Evolutionary conservation across 192 early-diverging fungal species (phyloP), one percentile per base, ranked within the genome.

Genomic region (Geranomyces variabilis): DNA sequence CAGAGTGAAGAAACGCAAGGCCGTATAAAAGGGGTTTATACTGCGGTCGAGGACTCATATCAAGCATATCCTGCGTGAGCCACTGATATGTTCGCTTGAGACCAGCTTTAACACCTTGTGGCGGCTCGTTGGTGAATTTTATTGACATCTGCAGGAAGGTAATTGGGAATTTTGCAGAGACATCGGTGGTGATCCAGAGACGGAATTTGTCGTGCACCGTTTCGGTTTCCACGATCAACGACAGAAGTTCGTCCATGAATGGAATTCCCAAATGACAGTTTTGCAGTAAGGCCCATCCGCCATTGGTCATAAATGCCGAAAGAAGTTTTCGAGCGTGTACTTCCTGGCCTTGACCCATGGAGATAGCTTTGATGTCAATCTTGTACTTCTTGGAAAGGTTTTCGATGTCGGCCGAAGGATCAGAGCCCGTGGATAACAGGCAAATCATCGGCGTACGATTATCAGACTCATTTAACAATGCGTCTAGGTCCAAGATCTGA

Each of bases 341-440:
- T 75, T 89, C 87, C 62, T 89, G 87, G 13, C 87, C 87, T 76
- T 89, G 87, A 34, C 87, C 87, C 87, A 89, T 89, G 59, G 86
- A 88, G 77, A 89, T 89, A 5, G 87, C 86, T 66, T 89, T 89
- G 66, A 87, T 88, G 69, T 89, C 86, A 21, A 80, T 85, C 55
- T 88, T 89, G 73, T 84, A 79, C 73, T 88, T 89, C 56, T 88
- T 87, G 43, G 76, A 68, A 66, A 89, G 76, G 60, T 86, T 85
- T 64, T 89, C 87, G 56, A 89, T 89, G 75, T 89, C 87, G 8
- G 87, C 77, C 1, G 86, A 88, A 1, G 87, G 87, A 74, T 89
- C 87, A 8, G 87, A 83, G 30, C 87, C 87, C 43, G 80, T 78
- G 21, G 86, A 88, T 1, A 89, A 78, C 59, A 89, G 75, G 77